Evolutionary conservation across 345 rosid genomes (phyloP).

Genomic region (Euphorbia tirucalli): DNA sequence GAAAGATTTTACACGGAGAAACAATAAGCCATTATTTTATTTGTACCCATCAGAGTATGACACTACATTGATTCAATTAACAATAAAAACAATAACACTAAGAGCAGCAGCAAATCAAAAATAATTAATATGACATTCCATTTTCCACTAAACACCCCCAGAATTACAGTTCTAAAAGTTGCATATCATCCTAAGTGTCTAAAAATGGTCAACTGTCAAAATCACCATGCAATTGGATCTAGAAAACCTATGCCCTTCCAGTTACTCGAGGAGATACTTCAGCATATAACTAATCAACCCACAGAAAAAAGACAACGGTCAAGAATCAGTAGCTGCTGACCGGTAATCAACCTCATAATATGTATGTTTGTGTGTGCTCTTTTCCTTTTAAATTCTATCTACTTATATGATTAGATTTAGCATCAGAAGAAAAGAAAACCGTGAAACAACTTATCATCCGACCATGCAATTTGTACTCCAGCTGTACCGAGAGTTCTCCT

Average conservation of each 20-base stretch:
- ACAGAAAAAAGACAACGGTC: background rate
- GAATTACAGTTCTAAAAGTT: too few species aligned
- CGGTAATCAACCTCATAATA: background rate
- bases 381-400: background rate
- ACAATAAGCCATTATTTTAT: too few species aligned
- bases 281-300: background rate
- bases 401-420: background rate
- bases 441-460: conserved; percentile 22
- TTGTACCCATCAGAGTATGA: too few species aligned
- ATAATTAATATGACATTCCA: too few species aligned
- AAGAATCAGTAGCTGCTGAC: background rate
- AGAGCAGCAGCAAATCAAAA: too few species aligned
- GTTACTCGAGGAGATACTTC: background rate
- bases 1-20: too few species aligned
- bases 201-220: background rate
- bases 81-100: too few species aligned
- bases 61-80: too few species aligned
- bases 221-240: background rate
- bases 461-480: conserved; percentile 93
- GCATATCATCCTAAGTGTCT: too few species aligned
- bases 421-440: background rate
- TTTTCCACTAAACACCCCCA: too few species aligned
- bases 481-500: conserved; percentile 71
- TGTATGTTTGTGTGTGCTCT: background rate
- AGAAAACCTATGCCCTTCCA: background rate